Percentiles rank a stretch among this genome's conserved stretches.
phyloP scores from a whole-genome alignment of 2,329 filamentous ascomycete species.

The Penicillium sclerotiorum region DNA sequence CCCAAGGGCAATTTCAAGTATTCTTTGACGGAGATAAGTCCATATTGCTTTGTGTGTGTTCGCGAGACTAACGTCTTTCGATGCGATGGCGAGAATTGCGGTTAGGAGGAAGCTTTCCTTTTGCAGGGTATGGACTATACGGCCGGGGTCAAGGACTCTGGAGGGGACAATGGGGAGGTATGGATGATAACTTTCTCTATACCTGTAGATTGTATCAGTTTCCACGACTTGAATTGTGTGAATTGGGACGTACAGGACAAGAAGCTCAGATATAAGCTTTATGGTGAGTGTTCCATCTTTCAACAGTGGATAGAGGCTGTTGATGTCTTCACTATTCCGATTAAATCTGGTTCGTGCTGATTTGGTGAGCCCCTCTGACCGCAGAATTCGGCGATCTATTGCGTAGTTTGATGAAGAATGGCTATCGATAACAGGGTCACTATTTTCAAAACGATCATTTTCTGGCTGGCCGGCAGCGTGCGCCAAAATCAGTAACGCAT shows the following conservation, averaged over 20 bases:
- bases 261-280: background rate
- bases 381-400: no score
- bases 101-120: slow-evolving; percentile 2
- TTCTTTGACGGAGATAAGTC: slow-evolving; percentile 2
- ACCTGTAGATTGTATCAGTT: background rate
- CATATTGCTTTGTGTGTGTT: background rate
- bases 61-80: background rate
- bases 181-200: slow-evolving; percentile 3
- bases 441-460: background rate
- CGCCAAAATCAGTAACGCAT: slow-evolving; percentile 6
- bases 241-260: background rate
- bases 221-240: background rate
- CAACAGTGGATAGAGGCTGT: background rate
- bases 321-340: background rate
- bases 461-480: slow-evolving; percentile 3
- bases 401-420: background rate
- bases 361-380: no score
- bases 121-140: background rate
- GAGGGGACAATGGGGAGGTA: slow-evolving; percentile 3
- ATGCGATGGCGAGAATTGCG: background rate
- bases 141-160: background rate
- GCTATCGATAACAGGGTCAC: background rate
- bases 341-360: background rate
- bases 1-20: slow-evolving; percentile 2
- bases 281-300: background rate